Base-by-base conservation (phyloP, 1,139 yeast genomes). In the Nadsonia starkeyi-henricii region DNA sequence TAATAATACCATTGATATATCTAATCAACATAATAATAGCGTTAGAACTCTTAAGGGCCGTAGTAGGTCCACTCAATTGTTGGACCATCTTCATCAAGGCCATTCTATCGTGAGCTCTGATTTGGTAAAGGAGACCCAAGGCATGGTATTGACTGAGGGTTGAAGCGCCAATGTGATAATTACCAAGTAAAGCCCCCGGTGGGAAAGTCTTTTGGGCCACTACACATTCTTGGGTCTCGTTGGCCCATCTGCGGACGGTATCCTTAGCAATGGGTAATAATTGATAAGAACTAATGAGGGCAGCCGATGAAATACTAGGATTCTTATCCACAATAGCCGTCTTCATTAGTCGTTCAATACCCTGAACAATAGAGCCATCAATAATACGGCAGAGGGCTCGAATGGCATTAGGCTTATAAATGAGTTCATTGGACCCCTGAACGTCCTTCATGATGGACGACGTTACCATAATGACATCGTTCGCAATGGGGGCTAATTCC, bases 361-460 rank as follows among this genome's bases (percentile, higher is more conserved):
- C 88, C 57, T 88, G 91, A 43, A 93, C 95, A 9, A 95, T 89
- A 45, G 95, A 77, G 39, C 89, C 84, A 63, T 91, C 98, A 62
- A 93, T 75, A 45, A 91, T 95, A 58, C 94, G 78, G 20, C 89
- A 79, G 58, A 91, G 75, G 0, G 98, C 85, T 63, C 98, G 79
- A 57, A 91, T 84, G 33, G 99, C 97, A 64, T 91, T 84, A 50
- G 98, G 96, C 63, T 89, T 86, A 67, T 83, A 88, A 52, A 88
- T 72, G 55, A 79, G 73, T 54, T 86, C 95, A 55, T 89, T 89
- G 52, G 82, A 81, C 46, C 63, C 65, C 68, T 93, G 96, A 52
- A 91, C 85, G 68, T 91, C 98, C 70, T 89, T 89, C 96, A 91
- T 93, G 61, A 91, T 89, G 20, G 96, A 85, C 7, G 96, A 85